A percentile compares a stretch with the other conserved stretches of the same genome.
Evolutionary conservation across 2,329 filamentous ascomycete species (phyloP).

Genomic region (Paramyrothecium sp.): DNA sequence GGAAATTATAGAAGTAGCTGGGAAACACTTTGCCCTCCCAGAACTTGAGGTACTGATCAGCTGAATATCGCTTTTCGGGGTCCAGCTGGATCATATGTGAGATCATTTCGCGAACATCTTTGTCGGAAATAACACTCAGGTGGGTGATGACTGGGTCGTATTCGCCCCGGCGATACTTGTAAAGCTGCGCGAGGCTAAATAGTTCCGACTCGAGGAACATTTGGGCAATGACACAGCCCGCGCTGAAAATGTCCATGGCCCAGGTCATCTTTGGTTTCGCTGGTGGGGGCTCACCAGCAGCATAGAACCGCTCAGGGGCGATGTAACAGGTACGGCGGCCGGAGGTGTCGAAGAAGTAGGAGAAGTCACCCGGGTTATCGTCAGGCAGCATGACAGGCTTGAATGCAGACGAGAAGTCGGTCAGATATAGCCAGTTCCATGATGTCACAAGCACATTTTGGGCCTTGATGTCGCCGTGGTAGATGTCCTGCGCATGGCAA

Average conservation of each 20-base stretch:
- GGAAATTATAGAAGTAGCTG: conserved; percentile 93
- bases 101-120: conserved; percentile 83
- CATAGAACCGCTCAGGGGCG: conserved; percentile 87
- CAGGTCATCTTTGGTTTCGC: conserved; percentile 64
- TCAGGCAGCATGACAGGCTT: conserved; percentile 93
- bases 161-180: conserved; percentile 88
- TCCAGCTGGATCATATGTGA: conserved; percentile 95
- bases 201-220: conserved; percentile 93
- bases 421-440: conserved; percentile 98
- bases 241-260: conserved; percentile 99
- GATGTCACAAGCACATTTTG: conserved; percentile 97
- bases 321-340: conserved; percentile 91
- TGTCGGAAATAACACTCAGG: conserved; percentile 82
- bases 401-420: conserved; percentile 95
- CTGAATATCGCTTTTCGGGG: conserved; percentile 86
- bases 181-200: conserved; percentile 96
- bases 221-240: conserved; percentile 94
- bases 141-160: conserved; percentile 84
- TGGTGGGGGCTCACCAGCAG: conserved; percentile 64
- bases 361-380: conserved; percentile 96
- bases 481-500: conserved; percentile 84
- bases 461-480: conserved; percentile 97
- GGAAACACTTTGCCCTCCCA: conserved; percentile 93
- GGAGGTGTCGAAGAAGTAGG: conserved; percentile 95
- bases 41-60: conserved; percentile 90